Base-by-base conservation (phyloP, 495 filamentous ascomycete genomes). In the Xylaria acuta region DNA sequence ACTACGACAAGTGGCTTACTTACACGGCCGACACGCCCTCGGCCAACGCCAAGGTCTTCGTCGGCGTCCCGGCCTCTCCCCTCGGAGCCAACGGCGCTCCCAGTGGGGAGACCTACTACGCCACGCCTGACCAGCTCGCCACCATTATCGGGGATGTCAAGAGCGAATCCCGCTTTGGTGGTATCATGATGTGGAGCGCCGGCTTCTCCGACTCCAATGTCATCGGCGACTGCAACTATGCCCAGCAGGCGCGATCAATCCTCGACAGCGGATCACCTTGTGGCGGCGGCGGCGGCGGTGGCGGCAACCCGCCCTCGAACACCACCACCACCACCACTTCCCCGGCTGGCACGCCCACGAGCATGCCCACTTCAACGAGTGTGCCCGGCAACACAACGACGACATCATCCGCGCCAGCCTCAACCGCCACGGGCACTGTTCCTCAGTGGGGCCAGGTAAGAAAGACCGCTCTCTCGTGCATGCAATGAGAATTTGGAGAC, bases 131-230 rank as follows among this genome's bases (percentile, higher is more conserved):
- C 9, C 73, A 81, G 43, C 78, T 89, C 32, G 75, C 79, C 6
- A 34, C 67, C 22, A 75, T 81, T 47, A 77, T 86, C 47, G 75
- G 59, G 34, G 73, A 80, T 1, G 75, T 75, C 62, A 79, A 77
- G 60, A 75, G 72, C 54, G 76, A 82, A 64, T 40, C 72, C 18
- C 82, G 83, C 27, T 85, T 88, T 66, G 87, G 86, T 7, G 87
- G 87, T 8, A 77, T 88, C 53, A 78, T 88, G 87, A 79, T 89
- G 74, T 88, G 87, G 87, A 83, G 83, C 71, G 87, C 84, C 6
- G 82, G 80, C 0, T 83, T 82, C 73, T 84, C 82, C 18, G 84
- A 86, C 70, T 65, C 79, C 1, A 83, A 85, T 34, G 76, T 82
- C 40, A 79, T 78, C 56, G 79, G 82, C 43, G 81, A 82, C 27